Evolutionary conservation across 164 flowering plant species (phyloP).

Genomic region (Akebia trifoliata): DNA sequence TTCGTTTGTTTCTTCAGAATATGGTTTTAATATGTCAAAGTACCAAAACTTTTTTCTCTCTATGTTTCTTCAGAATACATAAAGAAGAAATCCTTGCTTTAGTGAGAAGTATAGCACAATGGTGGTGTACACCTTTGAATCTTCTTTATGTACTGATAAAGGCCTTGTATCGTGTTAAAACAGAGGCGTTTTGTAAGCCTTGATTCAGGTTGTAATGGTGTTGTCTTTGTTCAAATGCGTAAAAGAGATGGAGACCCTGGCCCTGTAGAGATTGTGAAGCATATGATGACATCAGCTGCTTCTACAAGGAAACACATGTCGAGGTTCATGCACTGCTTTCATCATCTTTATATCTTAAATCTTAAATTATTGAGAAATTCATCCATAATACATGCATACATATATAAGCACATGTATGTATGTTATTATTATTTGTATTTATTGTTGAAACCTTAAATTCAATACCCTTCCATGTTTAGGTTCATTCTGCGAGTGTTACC

Average conservation of each 20-base stretch:
- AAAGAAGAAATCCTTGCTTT: no score
- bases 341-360: neutral
- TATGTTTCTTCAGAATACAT: neutral
- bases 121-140: neutral
- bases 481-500: conserved; percentile 84
- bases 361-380: neutral
- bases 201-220: conserved; percentile 92
- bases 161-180: conserved; percentile 20
- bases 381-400: neutral
- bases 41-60: neutral
- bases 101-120: no score
- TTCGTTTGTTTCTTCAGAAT: no score
- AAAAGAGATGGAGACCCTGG: conserved; percentile 72
- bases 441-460: no score
- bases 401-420: neutral
- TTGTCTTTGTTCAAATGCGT: conserved; percentile 77
- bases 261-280: conserved; percentile 65
- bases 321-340: conserved; percentile 45
- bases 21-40: no score
- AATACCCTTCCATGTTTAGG: conserved; percentile 38
- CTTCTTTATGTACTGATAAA: conserved; percentile 11
- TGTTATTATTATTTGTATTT: neutral
- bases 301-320: conserved; percentile 81
- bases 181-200: conserved; percentile 81
- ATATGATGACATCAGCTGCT: conserved; percentile 76